Evolutionary conservation across 768 basidiomycete genomes (phyloP), one percentile per base, ranked within the genome.

Genomic region (Gloeopeniophorella convolvens): DNA sequence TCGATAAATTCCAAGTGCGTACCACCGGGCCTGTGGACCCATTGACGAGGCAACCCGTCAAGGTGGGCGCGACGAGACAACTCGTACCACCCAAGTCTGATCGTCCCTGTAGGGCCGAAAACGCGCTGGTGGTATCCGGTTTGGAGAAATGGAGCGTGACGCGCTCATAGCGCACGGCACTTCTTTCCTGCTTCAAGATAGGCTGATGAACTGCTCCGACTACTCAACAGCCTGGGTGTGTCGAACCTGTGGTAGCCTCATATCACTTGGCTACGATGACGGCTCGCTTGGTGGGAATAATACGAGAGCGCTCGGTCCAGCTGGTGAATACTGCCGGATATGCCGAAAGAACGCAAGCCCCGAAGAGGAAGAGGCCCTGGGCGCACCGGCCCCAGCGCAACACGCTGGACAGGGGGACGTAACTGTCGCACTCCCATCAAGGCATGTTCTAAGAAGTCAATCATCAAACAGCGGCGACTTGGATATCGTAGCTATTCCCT

Each of bases 171-270:
- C 96, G 3, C 96, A 99, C 67, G 96, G 96, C 37, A 96, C 96
- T 12, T 93, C 94, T 2, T 99, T 96, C 83, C 76, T 99, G 33
- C 80, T 99, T 20, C 96, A 99, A 73, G 96, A 99, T 70, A 78
- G 96, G 50, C 71, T 99, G 64, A 98, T 99, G 96, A 99, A 99
- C 70, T 99, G 96, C 65, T 98, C 95, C 23, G 96, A 99, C 69
- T 99, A 98, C 68, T 97, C 96, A 23, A 98, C 93, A 0, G 90
- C 96, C 3, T 99, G 96, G 96, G 94, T 98, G 10, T 99, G 96
- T 68, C 79, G 96, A 45, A 87, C 84, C 2, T 99, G 96, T 64
- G 96, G 96, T 15, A 93, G 89, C 63, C 75, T 99, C 46, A 89
- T 98, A 60, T 93, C 94, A 8, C 75, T 99, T 45, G 96, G 96